Evolutionary conservation across 2,329 filamentous ascomycete genomes (phyloP).

Genomic region (Fusarium sp.): DNA sequence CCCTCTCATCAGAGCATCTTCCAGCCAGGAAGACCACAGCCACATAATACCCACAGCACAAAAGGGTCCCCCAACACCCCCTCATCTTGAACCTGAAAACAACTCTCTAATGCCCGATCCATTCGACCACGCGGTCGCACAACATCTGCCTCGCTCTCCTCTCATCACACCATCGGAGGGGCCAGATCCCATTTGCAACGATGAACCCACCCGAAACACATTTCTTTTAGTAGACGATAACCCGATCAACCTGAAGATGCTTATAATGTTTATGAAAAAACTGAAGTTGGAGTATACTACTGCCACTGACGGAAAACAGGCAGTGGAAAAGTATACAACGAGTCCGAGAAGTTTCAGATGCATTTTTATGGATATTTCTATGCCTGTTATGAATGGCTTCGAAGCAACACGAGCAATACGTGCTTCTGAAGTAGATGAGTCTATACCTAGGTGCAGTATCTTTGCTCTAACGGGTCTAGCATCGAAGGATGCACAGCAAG

Average conservation of each 20-base stretch:
- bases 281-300: neutral
- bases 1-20: no score
- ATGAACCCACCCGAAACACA: no score
- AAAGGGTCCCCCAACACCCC: no score
- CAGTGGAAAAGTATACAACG: neutral
- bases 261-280: slow-evolving; percentile 8
- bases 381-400: slow-evolving; percentile 5
- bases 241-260: slow-evolving; percentile 6
- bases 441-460: neutral
- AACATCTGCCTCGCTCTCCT: neutral
- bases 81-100: no score
- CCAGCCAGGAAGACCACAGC: no score
- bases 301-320: neutral
- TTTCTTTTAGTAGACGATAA: slow-evolving; percentile 9
- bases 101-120: no score
- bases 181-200: neutral
- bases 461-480: slow-evolving; percentile 9
- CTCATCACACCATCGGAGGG: neutral
- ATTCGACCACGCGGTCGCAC: no score
- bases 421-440: neutral
- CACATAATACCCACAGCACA: no score
- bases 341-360: neutral
- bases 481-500: neutral
- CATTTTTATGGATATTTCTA: slow-evolving; percentile 10
- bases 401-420: slow-evolving; percentile 6